Evolutionary conservation across 78 protist species (phyloP), one percentile per base, ranked within the genome.

Genomic region (Protostelium mycophagum): DNA sequence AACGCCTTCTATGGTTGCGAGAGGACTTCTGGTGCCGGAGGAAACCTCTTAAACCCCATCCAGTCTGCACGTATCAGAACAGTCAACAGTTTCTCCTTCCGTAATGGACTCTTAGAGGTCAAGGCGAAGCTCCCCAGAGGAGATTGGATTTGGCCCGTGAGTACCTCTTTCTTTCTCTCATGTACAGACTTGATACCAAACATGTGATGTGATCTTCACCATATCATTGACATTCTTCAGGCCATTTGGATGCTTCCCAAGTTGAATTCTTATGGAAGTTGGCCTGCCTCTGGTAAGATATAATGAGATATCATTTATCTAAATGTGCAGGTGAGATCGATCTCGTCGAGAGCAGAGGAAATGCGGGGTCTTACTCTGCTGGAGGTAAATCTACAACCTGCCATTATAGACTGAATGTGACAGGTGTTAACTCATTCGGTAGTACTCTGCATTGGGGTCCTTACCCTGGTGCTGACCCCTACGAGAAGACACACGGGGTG

Each of bases 391-490:
- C n/a, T n/a, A n/a, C n/a, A n/a, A n/a, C n/a, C n/a, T n/a, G n/a
- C n/a, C n/a, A n/a, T n/a, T n/a, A n/a, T n/a, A n/a, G n/a, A n/a
- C 73, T 1, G 28, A 35, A 36, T 35, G 38, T 1, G 29, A 37
- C 35, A 34, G 87, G 87, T n/a, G 0, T 38, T 36, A 5, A 90
- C 39, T 0, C 0, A 63, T 0, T 87, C 63, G 38, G 84, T 0
- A 37, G 88, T 37, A 85, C 92, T 34, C 92, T 90, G 34, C 92
- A 90, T 85, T 90, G 92, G 92, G 92, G 87, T 28, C 88, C 88
- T 36, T 29, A 83, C 84, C 1, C 87, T 35, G n/a, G 0, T 1
- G 63, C 84, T 36, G 38, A 90, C 85, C 83, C 38, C 1, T 90
- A 38, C 83, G 10, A 1, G 34, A 1, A 36, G 83, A 89, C 91